These are phyloP conservation scores for Tardiomyces depauwii DNA, from an alignment of 1,139 yeast genomes.

Conservation along the genomic window DNA sequence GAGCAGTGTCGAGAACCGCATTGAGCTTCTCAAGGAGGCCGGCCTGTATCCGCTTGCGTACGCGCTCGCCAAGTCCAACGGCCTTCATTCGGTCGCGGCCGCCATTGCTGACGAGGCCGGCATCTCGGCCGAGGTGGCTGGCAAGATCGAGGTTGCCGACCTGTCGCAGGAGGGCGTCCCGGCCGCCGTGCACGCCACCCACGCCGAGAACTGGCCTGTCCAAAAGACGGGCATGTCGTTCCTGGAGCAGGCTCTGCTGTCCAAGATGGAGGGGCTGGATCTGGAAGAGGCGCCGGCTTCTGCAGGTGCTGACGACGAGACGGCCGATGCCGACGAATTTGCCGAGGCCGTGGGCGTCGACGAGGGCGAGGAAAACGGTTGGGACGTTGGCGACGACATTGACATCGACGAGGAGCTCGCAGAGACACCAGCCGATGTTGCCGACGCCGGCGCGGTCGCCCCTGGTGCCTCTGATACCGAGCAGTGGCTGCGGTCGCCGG, in stretches of 20 bases:
- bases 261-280: slow-evolving; percentile 57
- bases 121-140: slow-evolving; percentile 48
- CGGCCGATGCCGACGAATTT: slow-evolving; percentile 6
- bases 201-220: slow-evolving; percentile 68
- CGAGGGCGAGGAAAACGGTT: slow-evolving; percentile 27
- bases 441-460: slow-evolving; percentile 33
- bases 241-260: slow-evolving; percentile 76
- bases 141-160: slow-evolving; percentile 30
- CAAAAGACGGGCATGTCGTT: slow-evolving; percentile 60
- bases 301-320: slow-evolving; percentile 9
- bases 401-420: slow-evolving; percentile 57
- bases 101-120: slow-evolving; percentile 56
- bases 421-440: slow-evolving; percentile 48
- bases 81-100: slow-evolving; percentile 63
- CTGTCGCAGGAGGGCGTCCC: slow-evolving; percentile 31
- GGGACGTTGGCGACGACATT: slow-evolving; percentile 32
- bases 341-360: slow-evolving; percentile 10
- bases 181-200: slow-evolving; percentile 34
- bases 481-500: slow-evolving; percentile 78
- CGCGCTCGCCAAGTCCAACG: slow-evolving; percentile 82
- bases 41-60: slow-evolving; percentile 88
- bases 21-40: slow-evolving; percentile 60
- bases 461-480: slow-evolving; percentile 54
- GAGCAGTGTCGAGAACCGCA: slow-evolving; percentile 66
- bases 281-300: slow-evolving; percentile 27